Conservation (phyloP, 208 protist species). For the Trypanosoma congolense region DNA sequence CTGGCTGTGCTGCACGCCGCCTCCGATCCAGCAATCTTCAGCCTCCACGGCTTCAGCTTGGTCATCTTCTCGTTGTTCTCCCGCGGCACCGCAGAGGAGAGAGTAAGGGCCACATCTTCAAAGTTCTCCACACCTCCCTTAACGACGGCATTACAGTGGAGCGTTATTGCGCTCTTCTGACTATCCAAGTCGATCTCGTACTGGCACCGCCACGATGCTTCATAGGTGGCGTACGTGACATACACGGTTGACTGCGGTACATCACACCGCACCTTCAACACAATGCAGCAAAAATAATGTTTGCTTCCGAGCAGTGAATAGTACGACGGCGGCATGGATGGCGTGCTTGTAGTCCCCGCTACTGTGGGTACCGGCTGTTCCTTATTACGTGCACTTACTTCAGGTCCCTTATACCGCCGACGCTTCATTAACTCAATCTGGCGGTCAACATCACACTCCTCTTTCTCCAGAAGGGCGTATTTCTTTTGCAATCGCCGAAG, state of each 20-base stretch:
- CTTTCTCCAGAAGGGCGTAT: background rate
- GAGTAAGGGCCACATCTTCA: slow-evolving; percentile 15
- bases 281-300: slow-evolving; percentile 7
- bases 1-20: background rate
- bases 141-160: slow-evolving; percentile 28
- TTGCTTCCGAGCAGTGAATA: too few relatives aligned
- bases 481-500: slow-evolving; percentile 11
- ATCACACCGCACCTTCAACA: slow-evolving; percentile 7
- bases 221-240: slow-evolving; percentile 21
- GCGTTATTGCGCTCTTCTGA: slow-evolving; percentile 1
- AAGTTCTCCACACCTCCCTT: slow-evolving; percentile 16
- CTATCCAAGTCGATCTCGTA: slow-evolving; percentile 25
- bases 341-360: background rate
- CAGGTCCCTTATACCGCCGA: background rate
- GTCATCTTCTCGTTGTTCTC: slow-evolving; percentile 1
- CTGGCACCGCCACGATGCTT: slow-evolving; percentile 15
- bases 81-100: slow-evolving; percentile 20
- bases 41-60: slow-evolving; percentile 24
- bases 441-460: background rate
- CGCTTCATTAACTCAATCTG: slow-evolving; percentile 1
- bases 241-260: slow-evolving; percentile 7
- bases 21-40: background rate
- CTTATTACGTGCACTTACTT: background rate
- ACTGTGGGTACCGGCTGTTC: background rate
- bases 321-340: too few relatives aligned